Evolutionary conservation across 2,329 filamentous ascomycete genomes (phyloP), one percentile per base, ranked within the genome.

Genomic region (Penicillium sp.): DNA sequence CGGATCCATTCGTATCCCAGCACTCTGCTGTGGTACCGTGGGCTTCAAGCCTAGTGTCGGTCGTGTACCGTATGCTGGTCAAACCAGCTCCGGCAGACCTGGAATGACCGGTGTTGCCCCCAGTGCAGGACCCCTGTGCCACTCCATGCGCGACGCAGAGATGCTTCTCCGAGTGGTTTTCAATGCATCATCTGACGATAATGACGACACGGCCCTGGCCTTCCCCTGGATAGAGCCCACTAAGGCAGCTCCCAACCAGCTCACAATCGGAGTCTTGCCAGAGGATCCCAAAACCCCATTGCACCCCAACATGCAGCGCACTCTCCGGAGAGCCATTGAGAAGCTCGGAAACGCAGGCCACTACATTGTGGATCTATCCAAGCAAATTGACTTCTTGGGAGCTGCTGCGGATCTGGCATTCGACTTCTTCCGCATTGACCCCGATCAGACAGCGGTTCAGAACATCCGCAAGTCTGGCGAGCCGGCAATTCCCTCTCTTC

Each of bases 31-130:
- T 47, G 69, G 69, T 1, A 60, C 64, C 1, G 67, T 67, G 7
- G n/a, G 14, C 13, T n/a, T 36, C n/a, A n/a, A 16, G 7, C 34
- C 34, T n/a, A 16, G 14, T 36, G 66, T 64, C 4, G 68, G 71
- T 23, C 69, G 83, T 2, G 66, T 83, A 1, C 79, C 79, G 0
- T 81, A 77, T 54, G 78, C 78, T 3, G 78, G 78, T 0, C 80
- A 82, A 56, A 61, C 62, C 3, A 56, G 48, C 8, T 44, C 59
- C 2, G 52, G 29, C 4, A 59, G 64, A 0, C 30, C 42, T 0
- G 66, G 61, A 0, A 23, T 64, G 11, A 34, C 56, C 0, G 62
- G 64, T 2, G 64, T 69, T 9, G 52, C 47, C 6, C 23, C 65
- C 3, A 57, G 57, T 9, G 57, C 61, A 6, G 66, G 65, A 1